Evolutionary conservation across 441 rosid genomes (phyloP).

Genomic region (Erodium trifolium): DNA sequence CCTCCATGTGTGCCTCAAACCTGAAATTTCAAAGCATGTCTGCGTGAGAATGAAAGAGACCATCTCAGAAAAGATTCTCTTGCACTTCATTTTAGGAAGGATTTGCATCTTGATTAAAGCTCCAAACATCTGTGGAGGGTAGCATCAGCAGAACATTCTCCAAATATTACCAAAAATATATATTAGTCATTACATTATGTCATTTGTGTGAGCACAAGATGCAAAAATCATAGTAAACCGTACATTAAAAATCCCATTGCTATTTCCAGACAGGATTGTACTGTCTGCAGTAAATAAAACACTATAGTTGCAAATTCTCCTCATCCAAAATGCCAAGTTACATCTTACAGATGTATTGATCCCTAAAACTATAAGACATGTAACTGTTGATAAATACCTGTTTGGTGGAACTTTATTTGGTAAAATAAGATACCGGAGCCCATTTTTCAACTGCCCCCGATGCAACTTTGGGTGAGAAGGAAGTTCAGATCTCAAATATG

Average conservation of each 20-base stretch:
- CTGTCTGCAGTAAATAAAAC: not conserved
- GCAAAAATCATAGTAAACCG: not conserved
- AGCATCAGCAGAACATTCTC: not conserved
- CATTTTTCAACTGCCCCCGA: conserved; percentile 82
- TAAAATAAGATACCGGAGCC: conserved; percentile 87
- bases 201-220: not conserved
- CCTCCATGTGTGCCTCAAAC: conserved; percentile 99
- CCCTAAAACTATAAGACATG: conserved; percentile 13
- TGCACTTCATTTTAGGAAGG: not conserved
- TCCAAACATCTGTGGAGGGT: not conserved
- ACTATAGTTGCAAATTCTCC: too few species aligned
- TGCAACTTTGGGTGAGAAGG: conserved; percentile 82
- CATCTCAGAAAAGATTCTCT: not conserved
- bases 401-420: conserved; percentile 94
- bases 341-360: conserved; percentile 7
- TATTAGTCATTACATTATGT: not conserved
- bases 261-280: not conserved
- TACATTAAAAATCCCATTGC: not conserved
- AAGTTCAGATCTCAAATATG: conserved; percentile 60
- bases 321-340: too few species aligned
- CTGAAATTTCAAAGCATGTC: conserved; percentile 32
- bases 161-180: not conserved
- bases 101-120: not conserved
- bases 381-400: conserved; percentile 42
- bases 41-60: not conserved